Evolutionary conservation across 768 basidiomycete genomes (phyloP), one percentile per base, ranked within the genome.

Genomic region (Auriscalpium vulgare): DNA sequence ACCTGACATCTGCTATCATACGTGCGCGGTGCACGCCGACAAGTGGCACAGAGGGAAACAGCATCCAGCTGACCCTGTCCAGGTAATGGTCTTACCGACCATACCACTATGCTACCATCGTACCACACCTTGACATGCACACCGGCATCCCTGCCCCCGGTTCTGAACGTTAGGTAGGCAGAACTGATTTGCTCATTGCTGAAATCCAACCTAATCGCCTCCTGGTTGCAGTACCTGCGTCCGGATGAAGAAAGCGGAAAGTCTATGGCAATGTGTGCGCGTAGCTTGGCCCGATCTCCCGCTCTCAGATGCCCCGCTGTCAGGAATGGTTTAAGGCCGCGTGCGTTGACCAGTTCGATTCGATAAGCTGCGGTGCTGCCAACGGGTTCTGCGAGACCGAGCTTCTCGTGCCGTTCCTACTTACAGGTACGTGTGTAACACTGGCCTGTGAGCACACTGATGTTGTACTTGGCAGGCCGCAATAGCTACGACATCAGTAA

Each of bases 401-500:
- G 21, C 55, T 76, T 29, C 13, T 35, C 0, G 56, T 8, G 0
- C 68, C 68, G 0, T 75, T 69, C 58, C 16, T 56, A 10, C 49
- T 55, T 8, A 70, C 68, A 1, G 75, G 74, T 75, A 59, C 36
- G 59, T 21, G 11, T 38, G n/a, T 3, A 14, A 9, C 29, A 29
- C 13, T 35, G 37, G 16, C 9, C 11, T 11, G 19, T 14, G 5
- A 8, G 11, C 21, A 49, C 10, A 65, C 1, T 4, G 67, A 70
- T 65, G 57, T 2, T 14, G n/a, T 10, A 9, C 75, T 76, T 74
- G 13, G 19, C 13, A 69, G 71, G 66, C 21, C 56, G 57, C 34
- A 83, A 84, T 63, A 80, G 78, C 1, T 90, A 91, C 64, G 87
- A 91, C 63, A 78, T 91, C 50, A 84, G 78, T 63, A 77, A 78